phyloP scores from a whole-genome alignment of 2,329 filamentous ascomycete species.

The Leptographium radiaticola region DNA sequence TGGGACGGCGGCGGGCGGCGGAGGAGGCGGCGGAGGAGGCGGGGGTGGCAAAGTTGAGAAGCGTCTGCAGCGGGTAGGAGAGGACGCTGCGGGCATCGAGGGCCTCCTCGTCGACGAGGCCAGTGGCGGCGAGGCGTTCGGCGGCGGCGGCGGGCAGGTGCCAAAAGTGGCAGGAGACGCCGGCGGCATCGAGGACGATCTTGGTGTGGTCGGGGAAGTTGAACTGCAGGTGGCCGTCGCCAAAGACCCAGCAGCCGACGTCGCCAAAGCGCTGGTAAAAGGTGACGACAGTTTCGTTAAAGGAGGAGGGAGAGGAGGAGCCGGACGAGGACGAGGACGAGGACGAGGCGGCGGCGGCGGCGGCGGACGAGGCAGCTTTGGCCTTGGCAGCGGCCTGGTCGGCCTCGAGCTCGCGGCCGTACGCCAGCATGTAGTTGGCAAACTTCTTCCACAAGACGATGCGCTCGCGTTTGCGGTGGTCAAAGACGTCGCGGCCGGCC shows the following conservation, averaged over 20 bases:
- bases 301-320: background rate
- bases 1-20: constrained; percentile 40
- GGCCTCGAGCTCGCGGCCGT: constrained; percentile 55
- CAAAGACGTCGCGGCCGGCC: constrained; percentile 49
- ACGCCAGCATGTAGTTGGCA: constrained; percentile 61
- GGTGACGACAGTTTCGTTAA: constrained; percentile 46
- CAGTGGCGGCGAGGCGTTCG: constrained; percentile 47
- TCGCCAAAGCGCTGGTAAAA: constrained; percentile 75
- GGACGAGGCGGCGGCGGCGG: background rate
- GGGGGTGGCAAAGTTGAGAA: constrained; percentile 50
- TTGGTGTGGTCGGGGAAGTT: constrained; percentile 87
- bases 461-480: constrained; percentile 52
- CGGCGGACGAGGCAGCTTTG: constrained; percentile 11
- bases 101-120: constrained; percentile 56
- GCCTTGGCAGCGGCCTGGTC: background rate
- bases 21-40: constrained; percentile 14
- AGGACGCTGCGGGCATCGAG: constrained; percentile 58
- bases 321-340: background rate
- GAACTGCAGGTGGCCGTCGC: constrained; percentile 67
- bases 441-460: constrained; percentile 62
- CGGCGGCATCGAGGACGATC: constrained; percentile 61
- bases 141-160: constrained; percentile 62
- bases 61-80: constrained; percentile 57
- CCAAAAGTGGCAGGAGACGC: constrained; percentile 67
- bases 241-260: constrained; percentile 71